Base-by-base conservation (phyloP, 225 moss, liverwort and hornwort genomes). In the Straminergon stramineum region DNA sequence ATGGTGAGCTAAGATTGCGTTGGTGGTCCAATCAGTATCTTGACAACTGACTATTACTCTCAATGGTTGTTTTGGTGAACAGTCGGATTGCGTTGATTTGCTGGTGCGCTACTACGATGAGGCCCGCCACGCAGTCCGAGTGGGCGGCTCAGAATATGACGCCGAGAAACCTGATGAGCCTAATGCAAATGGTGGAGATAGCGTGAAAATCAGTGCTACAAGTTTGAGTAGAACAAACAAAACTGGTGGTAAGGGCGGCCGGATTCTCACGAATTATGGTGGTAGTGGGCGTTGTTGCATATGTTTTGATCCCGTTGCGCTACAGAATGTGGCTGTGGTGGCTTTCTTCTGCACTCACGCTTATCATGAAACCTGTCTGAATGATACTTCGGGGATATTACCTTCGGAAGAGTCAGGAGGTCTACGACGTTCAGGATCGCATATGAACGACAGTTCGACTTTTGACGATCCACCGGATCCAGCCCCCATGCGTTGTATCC, bases 301-400 rank as follows among this genome's bases (percentile, higher is more conserved):
- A 90, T 99, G 97, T 88, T 92, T 97, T 86, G 99, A 99, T 89
- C 95, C 97, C 84, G 95, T 97, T 73, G 96, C 97, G 57, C 91
- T 99, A 79, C 97, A 97, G 85, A 97, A 97, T 78, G 97, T 99
- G 87, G 93, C 97, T 75, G 96, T 99, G 37, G 95, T 99, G 89
- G 97, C 97, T 22, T 99, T 99, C 88, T 97, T 97, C 94, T 99
- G 99, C 91, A 94, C 97, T 83, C 97, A 99, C 91, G 97, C 99
- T 55, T 97, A 97, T 85, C 99, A 99, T 86, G 97, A 97, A 86
- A 99, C 97, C 88, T 99, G 99, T 90, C 95, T 99, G 27, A 96
- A 94, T 90, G 97, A 97, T 85, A 96, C 97, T 13, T 94, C 99
- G 23, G 93, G 92, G 65, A 94, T 93, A 87, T 83, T 95, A 88